Evolutionary conservation across 805 yeast genomes (phyloP).

Genomic region (Candida bentonensis): DNA sequence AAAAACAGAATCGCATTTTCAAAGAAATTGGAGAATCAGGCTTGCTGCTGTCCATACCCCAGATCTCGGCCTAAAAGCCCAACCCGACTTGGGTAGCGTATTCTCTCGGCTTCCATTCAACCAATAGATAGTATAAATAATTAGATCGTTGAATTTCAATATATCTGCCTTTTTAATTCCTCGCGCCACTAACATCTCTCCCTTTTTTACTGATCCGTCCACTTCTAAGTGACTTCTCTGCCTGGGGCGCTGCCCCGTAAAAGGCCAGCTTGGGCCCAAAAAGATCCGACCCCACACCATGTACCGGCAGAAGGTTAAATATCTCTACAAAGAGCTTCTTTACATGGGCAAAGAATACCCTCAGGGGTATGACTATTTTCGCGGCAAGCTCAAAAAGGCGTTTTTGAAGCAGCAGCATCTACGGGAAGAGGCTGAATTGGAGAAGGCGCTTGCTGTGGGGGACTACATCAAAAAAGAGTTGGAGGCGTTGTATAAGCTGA

Average conservation of each 20-base stretch:
- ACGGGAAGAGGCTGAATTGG: conserved; percentile 15
- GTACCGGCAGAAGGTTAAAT: conserved; percentile 2
- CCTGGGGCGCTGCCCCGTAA: too few species aligned
- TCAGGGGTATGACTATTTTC: conserved; percentile 19
- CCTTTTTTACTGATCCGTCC: too few species aligned
- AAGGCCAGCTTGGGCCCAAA: background rate
- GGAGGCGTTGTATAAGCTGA: conserved; percentile 22
- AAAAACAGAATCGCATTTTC: background rate
- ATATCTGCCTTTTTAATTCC: too few species aligned
- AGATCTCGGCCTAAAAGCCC: too few species aligned
- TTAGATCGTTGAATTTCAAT: too few species aligned
- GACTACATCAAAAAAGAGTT: conserved; percentile 25
- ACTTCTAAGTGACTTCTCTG: too few species aligned
- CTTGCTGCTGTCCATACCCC: too few species aligned
- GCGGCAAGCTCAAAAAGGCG: conserved; percentile 17
- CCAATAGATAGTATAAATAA: too few species aligned
- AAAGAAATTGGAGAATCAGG: too few species aligned
- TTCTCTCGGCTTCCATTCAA: too few species aligned
- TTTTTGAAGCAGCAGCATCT: conserved; percentile 17
- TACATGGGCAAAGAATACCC: conserved; percentile 27
- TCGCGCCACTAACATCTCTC: too few species aligned
- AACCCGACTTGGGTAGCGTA: too few species aligned
- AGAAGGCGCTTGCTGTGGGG: conserved; percentile 20
- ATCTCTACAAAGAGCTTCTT: conserved; percentile 24
- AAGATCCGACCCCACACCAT: background rate